phyloP scores from a whole-genome alignment of 75 land plant genomes.

The Selaginella tamariscina region DNA sequence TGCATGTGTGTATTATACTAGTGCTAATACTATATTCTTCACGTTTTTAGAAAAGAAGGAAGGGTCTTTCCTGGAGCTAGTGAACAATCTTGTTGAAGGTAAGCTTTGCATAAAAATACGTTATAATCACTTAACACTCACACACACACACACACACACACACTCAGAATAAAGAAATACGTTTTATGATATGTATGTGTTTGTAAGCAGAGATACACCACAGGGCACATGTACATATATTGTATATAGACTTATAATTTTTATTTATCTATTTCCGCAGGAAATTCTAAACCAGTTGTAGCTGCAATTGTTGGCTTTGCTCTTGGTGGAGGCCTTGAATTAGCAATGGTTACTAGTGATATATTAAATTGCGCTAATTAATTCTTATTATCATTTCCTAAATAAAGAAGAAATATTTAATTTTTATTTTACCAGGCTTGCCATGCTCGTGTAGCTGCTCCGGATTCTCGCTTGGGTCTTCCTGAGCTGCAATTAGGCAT shows the following conservation, averaged over 20 bases:
- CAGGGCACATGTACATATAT: not conserved
- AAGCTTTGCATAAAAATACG: not conserved
- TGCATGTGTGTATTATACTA: too few relatives aligned
- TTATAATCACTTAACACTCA: too few relatives aligned
- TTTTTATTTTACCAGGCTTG: slow-evolving; percentile 46
- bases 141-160: too few relatives aligned
- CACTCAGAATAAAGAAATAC: too few relatives aligned
- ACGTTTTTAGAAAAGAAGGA: not conserved
- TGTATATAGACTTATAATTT: not conserved
- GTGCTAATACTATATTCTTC: too few relatives aligned
- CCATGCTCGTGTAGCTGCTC: slow-evolving; percentile 80
- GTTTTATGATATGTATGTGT: too few relatives aligned
- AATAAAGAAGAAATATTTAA: not conserved
- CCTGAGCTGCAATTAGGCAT: slow-evolving; percentile 93
- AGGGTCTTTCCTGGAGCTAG: not conserved
- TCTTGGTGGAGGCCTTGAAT: slow-evolving; percentile 38
- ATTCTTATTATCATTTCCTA: not conserved
- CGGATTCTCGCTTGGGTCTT: slow-evolving; percentile 75
- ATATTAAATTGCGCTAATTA: not conserved
- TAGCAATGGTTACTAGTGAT: slow-evolving; percentile 29
- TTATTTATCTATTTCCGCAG: slow-evolving; percentile 12
- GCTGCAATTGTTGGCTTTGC: slow-evolving; percentile 41
- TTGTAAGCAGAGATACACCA: too few relatives aligned
- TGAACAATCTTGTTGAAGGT: not conserved
- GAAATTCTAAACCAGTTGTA: slow-evolving; percentile 27